Percentiles rank a stretch among this genome's conserved stretches.
These are phyloP conservation scores for Ogataea dorogensis DNA, from an alignment of 805 yeast species.

Conservation along the genomic window DNA sequence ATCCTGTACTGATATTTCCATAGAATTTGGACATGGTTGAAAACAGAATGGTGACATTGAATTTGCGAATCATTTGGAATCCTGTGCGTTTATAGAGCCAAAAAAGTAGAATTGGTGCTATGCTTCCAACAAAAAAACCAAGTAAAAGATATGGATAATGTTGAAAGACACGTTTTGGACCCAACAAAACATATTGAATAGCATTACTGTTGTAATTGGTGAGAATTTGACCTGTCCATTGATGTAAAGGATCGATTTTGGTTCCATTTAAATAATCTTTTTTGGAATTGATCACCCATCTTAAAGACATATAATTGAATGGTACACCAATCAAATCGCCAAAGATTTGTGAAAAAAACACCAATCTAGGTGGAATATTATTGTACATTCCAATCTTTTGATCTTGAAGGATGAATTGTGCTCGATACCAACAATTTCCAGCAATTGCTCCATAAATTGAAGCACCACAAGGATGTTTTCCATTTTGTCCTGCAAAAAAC, in stretches of 20 bases:
- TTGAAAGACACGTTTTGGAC: conserved; percentile 45
- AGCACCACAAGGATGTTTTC: conserved; percentile 47
- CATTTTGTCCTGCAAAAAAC: conserved; percentile 16
- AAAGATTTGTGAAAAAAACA: conserved; percentile 50
- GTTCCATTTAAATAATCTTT: conserved; percentile 30
- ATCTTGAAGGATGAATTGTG: conserved; percentile 40
- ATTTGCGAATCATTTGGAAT: conserved; percentile 28
- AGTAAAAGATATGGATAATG: conserved; percentile 43
- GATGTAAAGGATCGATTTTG: conserved; percentile 44
- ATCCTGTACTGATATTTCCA: conserved; percentile 50
- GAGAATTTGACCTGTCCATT: conserved; percentile 51
- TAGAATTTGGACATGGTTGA: conserved; percentile 48
- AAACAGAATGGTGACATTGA: conserved; percentile 50
- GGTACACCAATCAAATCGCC: conserved; percentile 56
- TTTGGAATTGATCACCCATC: conserved; percentile 45
- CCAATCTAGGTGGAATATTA: conserved; percentile 49
- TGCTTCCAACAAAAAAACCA: conserved; percentile 42
- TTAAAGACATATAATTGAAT: conserved; percentile 46
- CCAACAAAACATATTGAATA: conserved; percentile 49
- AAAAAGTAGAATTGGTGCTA: conserved; percentile 38
- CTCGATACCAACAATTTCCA: conserved; percentile 53
- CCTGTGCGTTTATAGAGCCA: conserved; percentile 7
- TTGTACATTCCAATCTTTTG: conserved; percentile 54
- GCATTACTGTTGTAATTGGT: conserved; percentile 46
- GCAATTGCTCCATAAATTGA: conserved; percentile 50